Evolutionary conservation across 1,284 basidiomycete species (phyloP), one percentile per base, ranked within the genome.

Genomic region (Veloporphyrellus conicus): DNA sequence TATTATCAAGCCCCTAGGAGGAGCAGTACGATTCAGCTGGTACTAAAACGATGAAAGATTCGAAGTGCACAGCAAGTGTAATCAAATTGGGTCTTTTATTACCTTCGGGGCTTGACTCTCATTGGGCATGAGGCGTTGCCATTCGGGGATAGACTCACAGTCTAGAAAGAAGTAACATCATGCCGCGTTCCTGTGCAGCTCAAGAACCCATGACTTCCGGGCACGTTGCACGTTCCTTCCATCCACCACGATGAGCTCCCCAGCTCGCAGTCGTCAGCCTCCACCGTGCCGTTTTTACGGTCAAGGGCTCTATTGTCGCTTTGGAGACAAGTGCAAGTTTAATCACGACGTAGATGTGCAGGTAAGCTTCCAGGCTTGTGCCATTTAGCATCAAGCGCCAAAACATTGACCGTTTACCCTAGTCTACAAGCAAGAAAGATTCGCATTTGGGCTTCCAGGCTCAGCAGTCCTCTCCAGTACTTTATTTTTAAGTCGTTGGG

Each of bases 291-390:
- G 54, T 39, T 14, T 42, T 5, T 41, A 65, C 25, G 29, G 6
- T 34, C 61, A 62, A 52, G 64, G 60, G 0, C 35, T 15, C 35
- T 31, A 45, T 15, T 62, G 60, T 52, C 62, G 47, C 23, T 62
- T 38, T 27, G 64, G 60, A 25, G 45, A 57, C 34, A 58, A 41
- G 33, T 62, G 60, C 54, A 52, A 18, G 50, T 62, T 52, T n/a
- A 50, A 53, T 22, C 61, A 62, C n/a, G 49, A 52, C 9, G 18
- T 10, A 8, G 6, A 32, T 1, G 39, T 40, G 6, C 62, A 57
- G 46, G 52, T 53, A 42, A 48, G 1, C 20, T 18, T 14, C 3
- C 36, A 5, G 14, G 18, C n/a, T 36, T 25, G 27, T 31, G 0
- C 19, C 15, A 10, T 25, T 23, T 0, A 20, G n/a, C 5, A 15